phyloP scores from a whole-genome alignment of 139 green algal species.

The Microglena sp. region DNA sequence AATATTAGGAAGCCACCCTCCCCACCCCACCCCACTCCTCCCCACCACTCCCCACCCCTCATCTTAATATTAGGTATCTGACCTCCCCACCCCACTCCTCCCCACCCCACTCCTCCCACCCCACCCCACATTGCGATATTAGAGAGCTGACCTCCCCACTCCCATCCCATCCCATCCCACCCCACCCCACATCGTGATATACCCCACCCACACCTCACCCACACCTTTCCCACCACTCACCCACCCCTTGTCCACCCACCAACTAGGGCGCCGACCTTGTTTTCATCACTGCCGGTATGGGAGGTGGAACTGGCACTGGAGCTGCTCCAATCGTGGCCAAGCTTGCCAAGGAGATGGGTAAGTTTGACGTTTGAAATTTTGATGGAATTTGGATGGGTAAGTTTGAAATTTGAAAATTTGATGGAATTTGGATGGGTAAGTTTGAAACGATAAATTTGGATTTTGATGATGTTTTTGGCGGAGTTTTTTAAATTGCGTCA shows the following conservation, averaged over 20 bases:
- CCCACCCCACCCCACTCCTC: not conserved
- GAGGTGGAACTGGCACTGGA: constrained; percentile 83
- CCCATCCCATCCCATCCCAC: not conserved
- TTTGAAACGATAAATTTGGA: too few species aligned
- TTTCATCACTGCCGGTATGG: constrained; percentile 92
- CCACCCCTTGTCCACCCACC: too few species aligned
- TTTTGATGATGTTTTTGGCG: too few species aligned
- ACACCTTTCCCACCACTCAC: too few species aligned
- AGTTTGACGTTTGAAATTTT: constrained; percentile 5
- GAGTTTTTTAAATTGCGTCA: too few species aligned
- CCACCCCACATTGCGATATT: too few species aligned
- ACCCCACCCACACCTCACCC: too few species aligned
- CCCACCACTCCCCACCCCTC: not conserved
- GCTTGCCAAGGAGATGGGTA: constrained; percentile 57
- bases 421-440: too few species aligned
- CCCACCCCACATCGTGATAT: too few species aligned
- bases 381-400: too few species aligned
- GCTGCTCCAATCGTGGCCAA: constrained; percentile 81
- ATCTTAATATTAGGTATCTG: not conserved
- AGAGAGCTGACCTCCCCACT: too few species aligned
- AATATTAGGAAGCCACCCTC: not conserved
- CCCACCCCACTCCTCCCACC: not conserved
- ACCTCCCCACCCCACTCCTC: not conserved
- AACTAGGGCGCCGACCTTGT: constrained; percentile 62
- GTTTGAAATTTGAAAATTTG: too few species aligned